Evolutionary conservation across 768 basidiomycete species (phyloP), one percentile per base, ranked within the genome.

Genomic region (Lyophyllum shimeji): DNA sequence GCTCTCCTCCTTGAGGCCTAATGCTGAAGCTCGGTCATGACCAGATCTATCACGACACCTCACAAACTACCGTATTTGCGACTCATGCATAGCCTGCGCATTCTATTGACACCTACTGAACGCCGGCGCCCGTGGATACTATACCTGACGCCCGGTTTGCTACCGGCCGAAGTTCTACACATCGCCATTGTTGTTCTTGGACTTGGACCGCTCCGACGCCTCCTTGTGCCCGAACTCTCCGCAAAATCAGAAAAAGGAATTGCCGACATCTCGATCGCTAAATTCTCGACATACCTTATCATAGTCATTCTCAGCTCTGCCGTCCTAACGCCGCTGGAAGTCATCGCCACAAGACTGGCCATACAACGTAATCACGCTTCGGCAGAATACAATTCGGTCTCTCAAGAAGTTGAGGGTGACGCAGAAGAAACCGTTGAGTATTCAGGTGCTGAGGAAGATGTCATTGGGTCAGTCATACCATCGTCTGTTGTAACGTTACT

Each of bases 341-440:
- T 94, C 25, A 87, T 93, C 47, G 70, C 84, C 13, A 89, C 87
- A 13, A 77, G 90, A 47, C 79, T 94, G 5, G 87, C 90, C 18
- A 88, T 94, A 53, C 92, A 94, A 64, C 82, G 92, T 51, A 94
- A 93, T 60, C 90, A 93, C 60, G 83, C 86, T 7, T 84, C 86
- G 15, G 73, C 84, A 5, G 89, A 87, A 53, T 89, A 82, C 64
- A 88, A 90, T 59, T 85, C 89, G 0, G 82, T 89, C 27, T 73
- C 83, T 3, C 88, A 90, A 64, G 89, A 93, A 61, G 82, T 83
- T 17, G 86, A 86, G 39, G 83, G 82, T 6, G 85, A 88, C 61
- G 74, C 73, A 2, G 81, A 89, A 55, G 81, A 83, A 45, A 71
- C 74, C 1, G 69, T 74, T 5, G 88, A 90, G 60, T 93, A 84